phyloP scores from a whole-genome alignment of 176 grass and related monocot species.

The Hyparrhenia diplandra region DNA sequence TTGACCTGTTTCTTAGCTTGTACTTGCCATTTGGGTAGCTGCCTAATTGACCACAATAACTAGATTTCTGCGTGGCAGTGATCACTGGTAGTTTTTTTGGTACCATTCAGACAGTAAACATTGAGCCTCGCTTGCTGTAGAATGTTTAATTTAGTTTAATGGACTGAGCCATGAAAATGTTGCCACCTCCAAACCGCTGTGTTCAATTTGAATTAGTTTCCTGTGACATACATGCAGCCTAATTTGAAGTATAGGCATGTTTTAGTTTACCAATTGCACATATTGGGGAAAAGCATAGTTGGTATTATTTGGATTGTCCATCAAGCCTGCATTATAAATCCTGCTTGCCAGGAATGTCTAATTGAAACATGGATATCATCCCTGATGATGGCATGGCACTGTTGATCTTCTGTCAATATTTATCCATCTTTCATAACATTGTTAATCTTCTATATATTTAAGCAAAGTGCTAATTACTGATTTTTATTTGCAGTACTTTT shows the following conservation, averaged over 20 bases:
- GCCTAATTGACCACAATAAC: neutral
- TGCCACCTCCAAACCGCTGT: neutral
- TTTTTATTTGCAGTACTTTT: conserved; percentile 68
- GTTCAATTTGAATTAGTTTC: neutral
- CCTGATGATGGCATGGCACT: neutral
- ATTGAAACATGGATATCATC: neutral
- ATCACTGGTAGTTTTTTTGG: neutral
- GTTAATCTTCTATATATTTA: neutral
- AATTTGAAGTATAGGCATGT: neutral
- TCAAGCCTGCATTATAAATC: neutral
- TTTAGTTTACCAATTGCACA: neutral
- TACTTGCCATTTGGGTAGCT: neutral
- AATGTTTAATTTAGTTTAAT: neutral
- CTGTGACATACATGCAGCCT: neutral
- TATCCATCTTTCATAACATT: neutral
- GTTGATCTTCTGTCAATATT: neutral
- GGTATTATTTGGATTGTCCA: neutral
- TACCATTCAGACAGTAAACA: neutral
- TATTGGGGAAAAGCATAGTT: neutral
- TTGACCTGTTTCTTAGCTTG: neutral
- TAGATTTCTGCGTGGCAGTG: neutral
- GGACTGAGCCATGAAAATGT: neutral
- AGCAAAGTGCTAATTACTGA: conserved; percentile 1
- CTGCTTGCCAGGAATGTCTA: neutral
- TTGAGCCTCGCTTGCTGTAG: neutral